These are phyloP conservation scores for Tricholoma flavovirens DNA, from an alignment of 768 basidiomycete genomes.

Conservation along the genomic window DNA sequence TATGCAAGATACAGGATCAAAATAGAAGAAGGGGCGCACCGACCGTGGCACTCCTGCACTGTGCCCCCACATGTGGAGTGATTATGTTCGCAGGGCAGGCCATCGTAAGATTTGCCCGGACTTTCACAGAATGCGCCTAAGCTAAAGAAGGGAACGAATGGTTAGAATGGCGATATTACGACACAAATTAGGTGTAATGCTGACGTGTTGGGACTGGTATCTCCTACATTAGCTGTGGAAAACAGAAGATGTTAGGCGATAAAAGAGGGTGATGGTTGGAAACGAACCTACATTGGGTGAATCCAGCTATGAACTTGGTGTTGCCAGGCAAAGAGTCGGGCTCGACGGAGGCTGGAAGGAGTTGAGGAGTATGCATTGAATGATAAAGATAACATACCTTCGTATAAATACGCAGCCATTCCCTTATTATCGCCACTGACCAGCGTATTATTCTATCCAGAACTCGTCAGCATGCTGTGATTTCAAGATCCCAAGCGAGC, in stretches of 20 bases:
- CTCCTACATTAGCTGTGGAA: constrained; percentile 67
- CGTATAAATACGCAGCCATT: constrained; percentile 78
- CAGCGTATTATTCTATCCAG: constrained; percentile 68
- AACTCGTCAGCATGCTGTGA: neutral
- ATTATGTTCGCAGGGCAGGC: constrained; percentile 61
- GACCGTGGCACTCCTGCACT: constrained; percentile 63
- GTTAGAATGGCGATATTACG: neutral
- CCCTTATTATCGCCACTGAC: constrained; percentile 81
- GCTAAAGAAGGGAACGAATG: constrained; percentile 24
- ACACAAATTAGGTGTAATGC: constrained; percentile 17
- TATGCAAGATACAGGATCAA: neutral
- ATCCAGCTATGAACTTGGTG: constrained; percentile 66
- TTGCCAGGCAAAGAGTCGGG: constrained; percentile 64
- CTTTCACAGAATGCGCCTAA: constrained; percentile 74
- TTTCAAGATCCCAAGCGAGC: constrained; percentile 3
- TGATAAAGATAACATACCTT: constrained; percentile 38
- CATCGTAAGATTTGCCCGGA: constrained; percentile 63
- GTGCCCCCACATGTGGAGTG: constrained; percentile 73
- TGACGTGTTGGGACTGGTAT: constrained; percentile 76
- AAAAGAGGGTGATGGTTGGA: neutral
- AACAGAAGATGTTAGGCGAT: constrained; percentile 3
- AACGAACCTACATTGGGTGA: constrained; percentile 54
- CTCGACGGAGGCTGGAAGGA: constrained; percentile 49
- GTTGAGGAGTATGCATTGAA: constrained; percentile 2
- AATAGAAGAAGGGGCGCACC: constrained; percentile 29